Percentiles rank a stretch among this genome's conserved stretches.
These are phyloP conservation scores for Fragosphaeria purpurea DNA, from an alignment of 2,329 filamentous ascomycete genomes.

Conservation along the genomic window DNA sequence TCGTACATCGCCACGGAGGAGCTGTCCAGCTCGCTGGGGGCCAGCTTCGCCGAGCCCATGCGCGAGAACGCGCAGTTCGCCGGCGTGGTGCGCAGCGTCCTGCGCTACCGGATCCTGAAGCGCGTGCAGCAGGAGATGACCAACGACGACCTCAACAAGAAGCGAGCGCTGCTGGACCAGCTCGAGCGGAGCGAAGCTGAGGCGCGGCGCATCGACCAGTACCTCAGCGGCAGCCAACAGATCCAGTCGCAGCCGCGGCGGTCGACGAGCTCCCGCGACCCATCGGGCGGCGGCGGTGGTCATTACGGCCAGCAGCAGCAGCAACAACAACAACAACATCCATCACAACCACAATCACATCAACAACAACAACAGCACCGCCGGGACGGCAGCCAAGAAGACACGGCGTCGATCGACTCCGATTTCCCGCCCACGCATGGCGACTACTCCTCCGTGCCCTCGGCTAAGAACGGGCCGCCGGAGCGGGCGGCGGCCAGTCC, in stretches of 20 bases:
- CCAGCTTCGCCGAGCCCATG: conserved; percentile 95
- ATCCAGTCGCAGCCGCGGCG: conserved; percentile 50
- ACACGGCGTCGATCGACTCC: conserved; percentile 86
- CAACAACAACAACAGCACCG: conserved; percentile 27
- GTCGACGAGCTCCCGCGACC: conserved; percentile 50
- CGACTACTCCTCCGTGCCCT: conserved; percentile 57
- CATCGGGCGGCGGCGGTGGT: conserved; percentile 18
- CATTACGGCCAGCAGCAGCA: too few species aligned
- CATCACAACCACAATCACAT: too few species aligned
- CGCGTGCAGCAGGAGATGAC: conserved; percentile 97
- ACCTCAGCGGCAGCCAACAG: conserved; percentile 65
- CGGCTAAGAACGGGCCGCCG: conserved; percentile 62
- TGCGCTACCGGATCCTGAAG: conserved; percentile 86
- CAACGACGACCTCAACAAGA: conserved; percentile 82
- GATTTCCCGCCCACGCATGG: conserved; percentile 89
- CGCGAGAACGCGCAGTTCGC: conserved; percentile 96
- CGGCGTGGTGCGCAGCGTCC: conserved; percentile 78
- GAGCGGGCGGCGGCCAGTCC: conserved; percentile 32
- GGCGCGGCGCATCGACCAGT: conserved; percentile 86
- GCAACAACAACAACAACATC: too few species aligned
- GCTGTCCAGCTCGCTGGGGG: conserved; percentile 75
- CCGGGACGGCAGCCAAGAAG: conserved; percentile 54
- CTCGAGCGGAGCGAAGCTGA: conserved; percentile 91
- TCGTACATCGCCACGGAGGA: conserved; percentile 96
- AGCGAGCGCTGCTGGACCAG: conserved; percentile 69